Evolutionary conservation across 306 rosid genomes (phyloP), one percentile per base, ranked within the genome.

Genomic region (Gastrolobium villosum): DNA sequence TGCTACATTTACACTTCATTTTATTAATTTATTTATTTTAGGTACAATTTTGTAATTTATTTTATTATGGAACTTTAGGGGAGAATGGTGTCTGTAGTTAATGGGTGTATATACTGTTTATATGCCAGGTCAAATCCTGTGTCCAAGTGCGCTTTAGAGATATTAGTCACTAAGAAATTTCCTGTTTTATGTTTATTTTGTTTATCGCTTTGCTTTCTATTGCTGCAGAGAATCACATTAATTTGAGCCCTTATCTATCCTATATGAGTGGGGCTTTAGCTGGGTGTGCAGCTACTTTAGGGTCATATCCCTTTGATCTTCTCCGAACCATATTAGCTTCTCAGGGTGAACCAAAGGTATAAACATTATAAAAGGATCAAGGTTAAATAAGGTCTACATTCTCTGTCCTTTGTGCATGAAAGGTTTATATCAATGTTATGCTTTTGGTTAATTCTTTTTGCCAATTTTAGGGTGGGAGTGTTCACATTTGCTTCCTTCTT

Each of bases 241-340:
- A 76, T 49, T 83, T 96, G 87, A 93, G 96, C 79, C 96, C 99
- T 10, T 96, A 88, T 82, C 84, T 96, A 48, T 93, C 99, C 62
- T 96, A 96, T 81, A 56, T 90, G 39, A 93, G 99, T 46, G 99
- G 99, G 57, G 96, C 98, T 34, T 32, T 96, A 66, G 99, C 98
- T 15, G 99, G 99, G 28, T 90, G 94, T 78, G 94, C 96, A 11
- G 99, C 99, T 78, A 96, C 98, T 3, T 70, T 96, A 15, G 99
- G 98, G 49, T 90, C 99, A 13, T 96, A 96, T 83, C 99, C 98
- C n/a, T 96, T 96, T 89, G 99, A 96, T 91, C 99, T 96, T 82
- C 87, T 96, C 26, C 91, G 99, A 66, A 96, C 99, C 71, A 86
- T 96, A 82, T 82, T 96, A 84, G 98, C 99, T 81, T 96, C 98